These are phyloP conservation scores for Coniferiporia sulphurascens DNA, from an alignment of 1,284 basidiomycete species.

Conservation along the genomic window DNA sequence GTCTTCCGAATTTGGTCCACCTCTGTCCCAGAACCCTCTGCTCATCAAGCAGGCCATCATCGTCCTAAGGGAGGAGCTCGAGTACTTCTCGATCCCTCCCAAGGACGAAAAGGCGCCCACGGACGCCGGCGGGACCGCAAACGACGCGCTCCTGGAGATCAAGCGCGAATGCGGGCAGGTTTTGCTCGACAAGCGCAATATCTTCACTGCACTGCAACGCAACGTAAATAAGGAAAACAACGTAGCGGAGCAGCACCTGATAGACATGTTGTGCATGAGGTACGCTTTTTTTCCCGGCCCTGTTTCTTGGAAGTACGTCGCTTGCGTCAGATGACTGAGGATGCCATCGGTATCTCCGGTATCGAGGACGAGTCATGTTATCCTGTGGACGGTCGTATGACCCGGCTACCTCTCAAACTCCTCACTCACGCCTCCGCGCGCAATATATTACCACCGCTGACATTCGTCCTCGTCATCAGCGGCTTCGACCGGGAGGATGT, in stretches of 20 bases:
- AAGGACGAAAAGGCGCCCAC: slow-evolving; percentile 57
- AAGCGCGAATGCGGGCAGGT: slow-evolving; percentile 85
- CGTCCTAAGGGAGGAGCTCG: slow-evolving; percentile 94
- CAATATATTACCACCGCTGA: not conserved
- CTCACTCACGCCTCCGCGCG: not conserved
- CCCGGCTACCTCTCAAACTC: not conserved
- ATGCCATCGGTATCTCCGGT: slow-evolving; percentile 4
- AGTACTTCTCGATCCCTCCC: slow-evolving; percentile 96
- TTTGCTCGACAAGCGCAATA: slow-evolving; percentile 84
- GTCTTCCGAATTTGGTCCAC: slow-evolving; percentile 56
- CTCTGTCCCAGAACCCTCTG: slow-evolving; percentile 80
- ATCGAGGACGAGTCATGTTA: not conserved
- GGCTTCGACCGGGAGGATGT: slow-evolving; percentile 95
- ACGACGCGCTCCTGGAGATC: slow-evolving; percentile 67
- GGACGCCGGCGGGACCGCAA: slow-evolving; percentile 75
- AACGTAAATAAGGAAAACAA: slow-evolving; percentile 99
- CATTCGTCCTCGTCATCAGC: slow-evolving; percentile 39
- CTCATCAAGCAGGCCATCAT: slow-evolving; percentile 98
- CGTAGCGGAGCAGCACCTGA: slow-evolving; percentile 96
- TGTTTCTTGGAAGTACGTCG: slow-evolving; percentile 3
- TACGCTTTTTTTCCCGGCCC: slow-evolving; percentile 32
- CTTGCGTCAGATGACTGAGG: slow-evolving; percentile 11
- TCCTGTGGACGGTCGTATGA: not conserved
- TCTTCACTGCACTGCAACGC: slow-evolving; percentile 96
- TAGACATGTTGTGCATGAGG: slow-evolving; percentile 99